These are phyloP conservation scores for Cystobasidium slooffiae DNA, from an alignment of 1,284 basidiomycete species.

Conservation along the genomic window DNA sequence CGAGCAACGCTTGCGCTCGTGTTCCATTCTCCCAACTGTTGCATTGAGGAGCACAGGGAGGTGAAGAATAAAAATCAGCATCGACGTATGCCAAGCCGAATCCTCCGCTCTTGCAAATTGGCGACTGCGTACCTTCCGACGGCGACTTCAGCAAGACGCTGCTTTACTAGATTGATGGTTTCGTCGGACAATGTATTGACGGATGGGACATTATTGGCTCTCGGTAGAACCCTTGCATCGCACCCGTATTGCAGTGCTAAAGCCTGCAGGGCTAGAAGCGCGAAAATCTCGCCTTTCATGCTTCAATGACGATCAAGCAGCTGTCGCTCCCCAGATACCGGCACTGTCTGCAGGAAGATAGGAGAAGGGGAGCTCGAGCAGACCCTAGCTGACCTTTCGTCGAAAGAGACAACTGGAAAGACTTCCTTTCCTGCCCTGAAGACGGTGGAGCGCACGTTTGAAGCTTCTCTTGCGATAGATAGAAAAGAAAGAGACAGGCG, in stretches of 20 bases:
- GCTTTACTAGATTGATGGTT: conserved; percentile 28
- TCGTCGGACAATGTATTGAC: conserved; percentile 28
- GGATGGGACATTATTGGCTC: background rate
- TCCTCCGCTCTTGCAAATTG: background rate
- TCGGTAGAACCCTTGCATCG: conserved; percentile 1
- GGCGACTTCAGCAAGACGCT: conserved; percentile 16
- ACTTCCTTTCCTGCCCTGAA: too few relatives aligned
- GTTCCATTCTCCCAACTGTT: conserved; percentile 81
- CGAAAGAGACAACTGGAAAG: too few relatives aligned
- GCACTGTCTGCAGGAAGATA: background rate
- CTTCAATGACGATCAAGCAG: conserved; percentile 10
- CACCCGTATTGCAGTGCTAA: background rate
- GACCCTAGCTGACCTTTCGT: too few relatives aligned
- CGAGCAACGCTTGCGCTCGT: conserved; percentile 70
- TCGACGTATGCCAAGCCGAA: background rate
- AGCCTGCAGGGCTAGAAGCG: conserved; percentile 17
- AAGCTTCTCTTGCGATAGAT: too few relatives aligned
- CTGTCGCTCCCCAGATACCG: background rate
- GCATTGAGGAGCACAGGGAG: background rate
- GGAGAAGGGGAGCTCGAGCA: background rate
- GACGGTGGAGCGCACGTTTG: too few relatives aligned
- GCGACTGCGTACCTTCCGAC: conserved; percentile 26
- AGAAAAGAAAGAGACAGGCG: too few relatives aligned
- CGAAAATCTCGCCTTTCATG: background rate
- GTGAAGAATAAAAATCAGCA: background rate